Conservation (phyloP, 768 basidiomycete genomes). For the Terana coerulea region DNA sequence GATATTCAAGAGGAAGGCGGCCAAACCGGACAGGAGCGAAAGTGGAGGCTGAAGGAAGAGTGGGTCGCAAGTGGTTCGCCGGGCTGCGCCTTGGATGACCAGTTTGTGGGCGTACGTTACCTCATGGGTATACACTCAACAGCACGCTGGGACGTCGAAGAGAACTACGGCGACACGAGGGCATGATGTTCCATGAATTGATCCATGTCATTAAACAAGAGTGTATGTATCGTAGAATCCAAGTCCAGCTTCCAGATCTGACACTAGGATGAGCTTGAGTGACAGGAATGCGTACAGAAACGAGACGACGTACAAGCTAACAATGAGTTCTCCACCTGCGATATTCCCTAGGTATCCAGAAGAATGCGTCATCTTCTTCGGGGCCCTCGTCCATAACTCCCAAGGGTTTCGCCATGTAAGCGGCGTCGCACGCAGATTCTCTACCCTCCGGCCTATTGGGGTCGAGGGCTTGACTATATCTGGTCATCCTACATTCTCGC, state of each 20-base stretch:
- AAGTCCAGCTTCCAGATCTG: too few relatives aligned
- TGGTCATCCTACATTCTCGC: background rate
- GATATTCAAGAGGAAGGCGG: background rate
- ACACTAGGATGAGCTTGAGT: too few relatives aligned
- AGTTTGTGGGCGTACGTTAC: constrained; percentile 11
- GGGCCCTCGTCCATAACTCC: background rate
- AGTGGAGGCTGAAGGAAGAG: constrained; percentile 4
- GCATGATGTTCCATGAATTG: too few relatives aligned
- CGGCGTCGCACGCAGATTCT: too few relatives aligned
- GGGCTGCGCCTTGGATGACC: constrained; percentile 8
- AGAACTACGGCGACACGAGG: background rate
- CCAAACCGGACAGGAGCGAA: background rate
- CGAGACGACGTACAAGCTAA: too few relatives aligned
- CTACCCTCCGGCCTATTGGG: background rate
- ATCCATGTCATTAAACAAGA: too few relatives aligned
- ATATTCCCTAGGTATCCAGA: background rate
- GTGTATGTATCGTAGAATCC: too few relatives aligned
- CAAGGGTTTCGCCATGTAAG: background rate
- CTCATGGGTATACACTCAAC: constrained; percentile 6
- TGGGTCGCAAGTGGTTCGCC: constrained; percentile 8
- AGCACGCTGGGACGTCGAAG: constrained; percentile 9
- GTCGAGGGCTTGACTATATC: background rate
- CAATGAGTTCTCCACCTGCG: background rate
- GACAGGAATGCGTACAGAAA: too few relatives aligned
- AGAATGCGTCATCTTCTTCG: constrained; percentile 2